Percentiles rank a stretch among this genome's conserved stretches.
These are phyloP conservation scores for Jacaranda mimosifolia DNA, from an alignment of 257 asterid species.

Conservation along the genomic window DNA sequence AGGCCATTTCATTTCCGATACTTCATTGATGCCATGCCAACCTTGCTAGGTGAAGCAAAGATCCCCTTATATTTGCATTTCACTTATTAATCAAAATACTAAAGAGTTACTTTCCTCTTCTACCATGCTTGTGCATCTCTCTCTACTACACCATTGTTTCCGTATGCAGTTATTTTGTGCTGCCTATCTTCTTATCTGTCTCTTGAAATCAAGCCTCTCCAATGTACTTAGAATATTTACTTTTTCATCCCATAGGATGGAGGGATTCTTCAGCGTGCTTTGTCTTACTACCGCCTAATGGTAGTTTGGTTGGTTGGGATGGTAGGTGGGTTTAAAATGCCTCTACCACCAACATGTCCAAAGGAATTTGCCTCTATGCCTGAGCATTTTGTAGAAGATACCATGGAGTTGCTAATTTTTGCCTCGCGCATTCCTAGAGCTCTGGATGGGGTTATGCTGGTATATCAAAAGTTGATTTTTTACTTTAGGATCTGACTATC, in stretches of 20 bases:
- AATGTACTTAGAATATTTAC: not conserved
- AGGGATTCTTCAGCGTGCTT: constrained; percentile 80
- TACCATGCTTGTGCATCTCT: constrained; percentile 6
- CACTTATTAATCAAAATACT: not conserved
- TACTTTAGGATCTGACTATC: constrained; percentile 13
- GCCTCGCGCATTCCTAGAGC: constrained; percentile 98
- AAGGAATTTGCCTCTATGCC: constrained; percentile 94
- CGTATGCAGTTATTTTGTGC: constrained; percentile 20
- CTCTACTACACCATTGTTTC: constrained; percentile 16
- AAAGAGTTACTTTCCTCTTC: constrained; percentile 14
- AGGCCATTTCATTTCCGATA: constrained; percentile 3
- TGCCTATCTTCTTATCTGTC: not conserved
- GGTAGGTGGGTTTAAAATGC: constrained; percentile 94
- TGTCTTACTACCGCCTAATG: constrained; percentile 92
- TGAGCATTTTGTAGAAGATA: constrained; percentile 94
- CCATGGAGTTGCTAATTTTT: constrained; percentile 96
- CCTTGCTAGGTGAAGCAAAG: constrained; percentile 21
- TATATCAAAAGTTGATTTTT: constrained; percentile 38
- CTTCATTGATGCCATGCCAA: constrained; percentile 3
- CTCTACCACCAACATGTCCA: constrained; percentile 79
- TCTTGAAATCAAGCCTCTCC: constrained; percentile 3
- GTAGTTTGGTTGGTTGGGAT: constrained; percentile 89
- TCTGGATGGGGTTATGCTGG: constrained; percentile 91
- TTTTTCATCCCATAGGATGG: constrained; percentile 70
- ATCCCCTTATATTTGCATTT: not conserved